phyloP scores from a whole-genome alignment of 208 protist genomes.

The Trypanosoma theileri region DNA sequence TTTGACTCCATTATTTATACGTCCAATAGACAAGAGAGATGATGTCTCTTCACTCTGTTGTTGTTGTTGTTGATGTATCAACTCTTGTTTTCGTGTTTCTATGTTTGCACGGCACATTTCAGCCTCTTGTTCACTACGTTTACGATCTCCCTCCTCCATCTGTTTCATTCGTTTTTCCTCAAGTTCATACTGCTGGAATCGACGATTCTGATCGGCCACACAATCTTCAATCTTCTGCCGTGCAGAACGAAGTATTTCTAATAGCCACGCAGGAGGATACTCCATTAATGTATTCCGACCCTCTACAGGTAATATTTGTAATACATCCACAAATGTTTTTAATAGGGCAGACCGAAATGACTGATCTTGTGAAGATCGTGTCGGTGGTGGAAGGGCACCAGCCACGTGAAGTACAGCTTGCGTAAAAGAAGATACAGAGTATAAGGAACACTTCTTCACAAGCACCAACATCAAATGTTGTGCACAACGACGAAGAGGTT shows the following conservation, averaged over 20 bases:
- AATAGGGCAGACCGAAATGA: conserved; percentile 30
- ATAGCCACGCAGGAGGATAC: conserved; percentile 53
- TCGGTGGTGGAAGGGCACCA: conserved; percentile 40
- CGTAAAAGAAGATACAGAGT: conserved; percentile 29
- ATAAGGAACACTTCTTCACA: conserved; percentile 45
- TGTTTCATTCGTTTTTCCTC: conserved; percentile 42
- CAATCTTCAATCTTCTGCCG: conserved; percentile 37
- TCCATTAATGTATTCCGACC: conserved; percentile 28
- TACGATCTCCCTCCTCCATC: conserved; percentile 14
- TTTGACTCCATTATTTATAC: conserved; percentile 18
- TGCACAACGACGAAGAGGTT: conserved; percentile 16
- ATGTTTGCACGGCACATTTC: conserved; percentile 29
- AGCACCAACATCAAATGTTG: conserved; percentile 47
- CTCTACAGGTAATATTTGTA: conserved; percentile 30
- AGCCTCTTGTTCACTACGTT: conserved; percentile 14
- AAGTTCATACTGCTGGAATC: conserved; percentile 59
- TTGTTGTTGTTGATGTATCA: conserved; percentile 3
- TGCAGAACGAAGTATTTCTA: conserved; percentile 30
- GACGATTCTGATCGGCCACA: conserved; percentile 49
- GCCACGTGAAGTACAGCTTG: conserved; percentile 53
- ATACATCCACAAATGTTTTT: conserved; percentile 38
- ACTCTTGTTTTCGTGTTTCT: conserved; percentile 16
- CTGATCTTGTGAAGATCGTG: conserved; percentile 30
- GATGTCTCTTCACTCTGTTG: neutral
- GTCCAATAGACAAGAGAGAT: neutral